Evolutionary conservation across 1,284 basidiomycete genomes (phyloP), one percentile per base, ranked within the genome.

Genomic region (Sporisorium scitamineum): DNA sequence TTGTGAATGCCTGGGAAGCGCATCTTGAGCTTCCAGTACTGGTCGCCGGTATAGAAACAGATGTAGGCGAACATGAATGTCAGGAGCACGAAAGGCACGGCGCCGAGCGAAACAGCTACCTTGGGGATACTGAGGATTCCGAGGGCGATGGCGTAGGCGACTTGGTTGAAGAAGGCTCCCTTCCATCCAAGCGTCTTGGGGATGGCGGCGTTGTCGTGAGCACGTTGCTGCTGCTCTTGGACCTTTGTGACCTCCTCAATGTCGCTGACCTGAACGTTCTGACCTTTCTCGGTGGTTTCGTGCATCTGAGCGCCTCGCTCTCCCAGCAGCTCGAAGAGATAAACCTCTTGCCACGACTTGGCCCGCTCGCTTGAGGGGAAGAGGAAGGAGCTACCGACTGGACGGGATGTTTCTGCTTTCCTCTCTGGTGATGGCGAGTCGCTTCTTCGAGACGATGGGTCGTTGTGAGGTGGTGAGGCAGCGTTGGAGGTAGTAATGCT

Each of bases 1-100:
- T 76, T 79, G 27, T 80, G 79, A 1, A 82, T 62, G 56, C 79
- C 79, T 5, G 80, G 80, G 55, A 79, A 82, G 29, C 69, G 66
- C 65, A 77, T 72, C 68, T 75, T 75, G 59, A 82, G 65, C 48
- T 69, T 69, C 51, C 55, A 79, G 73, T 82, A 82, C 34, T 71
- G 63, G 55, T 70, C 45, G 42, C 79, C 80, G 13, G 61, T 73
- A 69, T 79, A 82, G 39, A 34, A 80, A 53, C 79, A 69, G 45
- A 78, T 45, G 55, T 62, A 68, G 50, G 67, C 64, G 48, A 82
- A 82, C 55, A 82, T 44, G 47, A 79, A 57, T 31, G 57, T 66
- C 45, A 80, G 64, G 13, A 82, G 45, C 16, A 82, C 57, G 41
- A 79, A 80, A 0, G 80, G 79, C n/a, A 79, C 79, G 16, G 79